These are phyloP conservation scores for Pseudonectria buxi DNA, from an alignment of 2,329 filamentous ascomycete species.

Conservation along the genomic window DNA sequence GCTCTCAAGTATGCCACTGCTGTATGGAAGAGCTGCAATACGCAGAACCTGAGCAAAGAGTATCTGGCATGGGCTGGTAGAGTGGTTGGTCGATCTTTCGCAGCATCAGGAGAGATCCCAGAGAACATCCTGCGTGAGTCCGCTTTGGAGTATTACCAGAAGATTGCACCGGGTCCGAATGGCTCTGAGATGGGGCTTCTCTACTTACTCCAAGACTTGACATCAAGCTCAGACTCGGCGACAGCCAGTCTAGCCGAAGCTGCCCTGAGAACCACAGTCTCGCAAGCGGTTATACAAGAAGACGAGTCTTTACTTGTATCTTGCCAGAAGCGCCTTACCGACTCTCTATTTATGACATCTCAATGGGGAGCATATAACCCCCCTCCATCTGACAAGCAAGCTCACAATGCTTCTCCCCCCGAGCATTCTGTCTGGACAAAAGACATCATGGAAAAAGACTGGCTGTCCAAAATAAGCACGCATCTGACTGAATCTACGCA, in stretches of 20 bases:
- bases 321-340: constrained; percentile 45
- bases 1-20: constrained; percentile 56
- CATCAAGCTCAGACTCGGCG: constrained; percentile 48
- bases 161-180: constrained; percentile 38
- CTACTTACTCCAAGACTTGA: constrained; percentile 53
- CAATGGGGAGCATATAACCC: constrained; percentile 50
- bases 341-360: constrained; percentile 47
- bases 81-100: constrained; percentile 77
- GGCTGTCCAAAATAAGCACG: constrained; percentile 57
- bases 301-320: constrained; percentile 43
- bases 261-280: constrained; percentile 50
- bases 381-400: constrained; percentile 45
- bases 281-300: constrained; percentile 41
- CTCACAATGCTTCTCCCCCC: constrained; percentile 3
- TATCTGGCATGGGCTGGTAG: constrained; percentile 83
- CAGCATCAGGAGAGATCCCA: constrained; percentile 63
- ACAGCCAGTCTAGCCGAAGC: constrained; percentile 56
- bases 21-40: constrained; percentile 70
- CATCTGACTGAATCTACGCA: constrained; percentile 53
- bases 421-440: constrained; percentile 25
- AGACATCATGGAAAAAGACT: constrained; percentile 40
- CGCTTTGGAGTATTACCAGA: constrained; percentile 43
- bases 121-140: constrained; percentile 55
- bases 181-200: constrained; percentile 60
- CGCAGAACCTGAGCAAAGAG: constrained; percentile 54